Base-by-base conservation (phyloP, 225 moss, liverwort and hornwort genomes). In the Ulota crispa region DNA sequence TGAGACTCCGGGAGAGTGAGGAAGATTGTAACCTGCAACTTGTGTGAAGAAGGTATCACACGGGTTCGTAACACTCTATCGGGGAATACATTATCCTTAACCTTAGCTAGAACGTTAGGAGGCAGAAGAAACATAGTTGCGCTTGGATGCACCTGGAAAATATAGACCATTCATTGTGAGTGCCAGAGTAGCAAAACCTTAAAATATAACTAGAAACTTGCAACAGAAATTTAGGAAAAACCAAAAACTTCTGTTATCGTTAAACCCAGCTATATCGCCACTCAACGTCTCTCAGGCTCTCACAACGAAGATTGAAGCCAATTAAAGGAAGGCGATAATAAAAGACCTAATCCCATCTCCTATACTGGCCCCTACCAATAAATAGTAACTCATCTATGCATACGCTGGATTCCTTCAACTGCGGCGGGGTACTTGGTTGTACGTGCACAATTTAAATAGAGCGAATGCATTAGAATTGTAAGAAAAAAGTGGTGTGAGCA, bases 1-100 rank as follows among this genome's bases (percentile, higher is more conserved):
- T 87, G 85, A 32, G 98, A 99, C 85, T 99, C 95, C 67, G 98
- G 98, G 85, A 99, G 83, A 27, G 88, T 95, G 79, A 99, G 87
- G 69, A 86, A 79, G 78, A 91, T 85, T 34, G 91, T 89, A 19
- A 94, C 83, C 65, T 91, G 91, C 79, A 94, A 86, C 85, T 87
- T 89, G 73, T 89, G 91, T 28, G 86, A 85, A 27, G 85, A 53
- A 81, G 92, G 93, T 70, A 99, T 89, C 36, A 77, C 90, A 79
- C 89, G 95, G 52, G 74, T 72, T 70, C 84, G 86, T 28, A 87
- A 79, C 28, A 83, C 73, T 80, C 89, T 99, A 27, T 86, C 84
- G 56, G 90, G 84, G 64, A 80, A 78, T 11, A 88, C 70, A 61
- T 86, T 83, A 28, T 30, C 85, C 83, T 89, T 85, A 32, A 88